phyloP scores from a whole-genome alignment of 2,329 filamentous ascomycete species.

The Talaromyces piceae region DNA sequence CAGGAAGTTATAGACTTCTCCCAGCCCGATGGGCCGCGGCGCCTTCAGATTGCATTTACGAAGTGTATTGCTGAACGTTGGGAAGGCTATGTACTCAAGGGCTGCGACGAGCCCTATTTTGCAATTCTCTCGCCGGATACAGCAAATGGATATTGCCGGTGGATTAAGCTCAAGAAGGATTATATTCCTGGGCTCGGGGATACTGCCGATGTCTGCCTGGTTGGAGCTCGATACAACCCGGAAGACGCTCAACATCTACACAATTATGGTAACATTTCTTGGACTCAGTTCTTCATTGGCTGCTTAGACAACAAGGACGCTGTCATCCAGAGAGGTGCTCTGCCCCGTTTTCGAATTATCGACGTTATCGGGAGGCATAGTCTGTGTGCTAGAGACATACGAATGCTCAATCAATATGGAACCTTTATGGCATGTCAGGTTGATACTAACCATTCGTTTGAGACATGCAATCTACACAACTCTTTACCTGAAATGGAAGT shows the following conservation, averaged over 20 bases:
- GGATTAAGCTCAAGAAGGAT: constrained; percentile 83
- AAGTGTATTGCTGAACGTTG: constrained; percentile 56
- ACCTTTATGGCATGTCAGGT: constrained; percentile 38
- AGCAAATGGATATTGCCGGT: constrained; percentile 34
- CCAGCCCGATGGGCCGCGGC: constrained; percentile 42
- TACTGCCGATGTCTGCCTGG: constrained; percentile 71
- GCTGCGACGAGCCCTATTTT: constrained; percentile 69
- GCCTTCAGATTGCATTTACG: constrained; percentile 59
- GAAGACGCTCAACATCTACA: constrained; percentile 50
- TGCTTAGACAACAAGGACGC: constrained; percentile 64
- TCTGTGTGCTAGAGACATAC: constrained; percentile 47
- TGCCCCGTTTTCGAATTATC: constrained; percentile 59
- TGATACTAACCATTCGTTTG: constrained; percentile 29
- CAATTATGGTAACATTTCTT: constrained; percentile 50
- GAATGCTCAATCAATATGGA: constrained; percentile 43
- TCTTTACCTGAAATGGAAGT: constrained; percentile 28
- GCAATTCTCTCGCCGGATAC: constrained; percentile 36
- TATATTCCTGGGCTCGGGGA: constrained; percentile 74
- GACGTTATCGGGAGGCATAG: constrained; percentile 49
- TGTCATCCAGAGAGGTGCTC: constrained; percentile 42
- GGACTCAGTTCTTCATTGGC: constrained; percentile 75
- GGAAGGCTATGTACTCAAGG: constrained; percentile 78
- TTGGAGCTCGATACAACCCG: constrained; percentile 67
- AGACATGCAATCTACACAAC: constrained; percentile 41
- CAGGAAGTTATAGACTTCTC: constrained; percentile 63